Evolutionary conservation across 2,329 filamentous ascomycete genomes (phyloP).

Genomic region (Akanthomyces dipterigenus): DNA sequence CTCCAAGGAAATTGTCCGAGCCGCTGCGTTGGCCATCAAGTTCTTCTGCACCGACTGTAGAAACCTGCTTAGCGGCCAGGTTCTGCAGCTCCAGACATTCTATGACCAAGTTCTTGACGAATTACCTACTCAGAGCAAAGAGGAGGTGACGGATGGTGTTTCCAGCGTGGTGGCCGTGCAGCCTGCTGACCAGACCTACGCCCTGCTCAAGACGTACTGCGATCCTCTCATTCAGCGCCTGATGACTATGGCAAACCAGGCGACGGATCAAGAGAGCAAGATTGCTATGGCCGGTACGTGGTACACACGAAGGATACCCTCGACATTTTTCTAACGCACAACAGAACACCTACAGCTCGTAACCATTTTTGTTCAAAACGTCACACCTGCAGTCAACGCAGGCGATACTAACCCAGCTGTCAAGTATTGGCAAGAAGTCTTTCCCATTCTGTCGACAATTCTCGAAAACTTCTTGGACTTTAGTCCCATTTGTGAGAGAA

Average conservation of each 20-base stretch:
- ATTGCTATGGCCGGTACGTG: slow-evolving; percentile 71
- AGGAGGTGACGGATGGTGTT: slow-evolving; percentile 94
- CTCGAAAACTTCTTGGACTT: slow-evolving; percentile 82
- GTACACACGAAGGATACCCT: too few relatives aligned
- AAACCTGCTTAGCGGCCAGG: slow-evolving; percentile 74
- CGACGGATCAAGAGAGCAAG: slow-evolving; percentile 75
- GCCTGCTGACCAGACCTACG: slow-evolving; percentile 71
- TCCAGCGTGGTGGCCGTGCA: slow-evolving; percentile 87
- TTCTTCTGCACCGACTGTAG: slow-evolving; percentile 97
- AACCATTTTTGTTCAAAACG: slow-evolving; percentile 77
- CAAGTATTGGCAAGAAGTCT: slow-evolving; percentile 92
- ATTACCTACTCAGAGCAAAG: slow-evolving; percentile 78
- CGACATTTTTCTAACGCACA: background rate
- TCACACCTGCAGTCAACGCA: slow-evolving; percentile 66
- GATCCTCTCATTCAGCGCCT: slow-evolving; percentile 82
- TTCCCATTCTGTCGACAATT: slow-evolving; percentile 79
- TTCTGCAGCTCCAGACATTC: slow-evolving; percentile 81
- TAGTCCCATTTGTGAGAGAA: slow-evolving; percentile 81
- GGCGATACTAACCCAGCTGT: slow-evolving; percentile 80
- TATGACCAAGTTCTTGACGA: slow-evolving; percentile 86
- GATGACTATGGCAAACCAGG: slow-evolving; percentile 80
- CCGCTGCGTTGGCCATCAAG: slow-evolving; percentile 88
- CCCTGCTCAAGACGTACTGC: slow-evolving; percentile 83
- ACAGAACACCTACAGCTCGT: slow-evolving; percentile 84
- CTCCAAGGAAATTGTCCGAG: slow-evolving; percentile 84